Evolutionary conservation across 116 monocot genomes (phyloP), one percentile per base, ranked within the genome.

Genomic region (Papilionanthe hybrid): DNA sequence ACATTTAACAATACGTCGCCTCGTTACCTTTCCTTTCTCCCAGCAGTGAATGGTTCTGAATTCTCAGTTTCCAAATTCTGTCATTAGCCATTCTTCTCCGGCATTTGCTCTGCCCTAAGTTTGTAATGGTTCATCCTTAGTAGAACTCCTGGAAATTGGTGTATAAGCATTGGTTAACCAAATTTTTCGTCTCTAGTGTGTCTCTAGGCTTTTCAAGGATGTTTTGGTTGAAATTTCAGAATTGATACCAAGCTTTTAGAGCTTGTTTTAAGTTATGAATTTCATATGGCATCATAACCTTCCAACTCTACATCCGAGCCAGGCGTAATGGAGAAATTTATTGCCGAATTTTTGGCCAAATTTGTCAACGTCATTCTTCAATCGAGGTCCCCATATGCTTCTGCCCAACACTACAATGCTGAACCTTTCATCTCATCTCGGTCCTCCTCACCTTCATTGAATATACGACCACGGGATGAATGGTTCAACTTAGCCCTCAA

Each of bases 341-440:
- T 96, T 78, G 93, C 94, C 5, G 96, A 93, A 72, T 90, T 93
- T 77, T 93, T 93, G 45, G 85, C 93, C 17, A 96, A 96, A 82
- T 91, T 88, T 76, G 87, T 93, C 37, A 93, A 92, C 69, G 92
- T 92, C 12, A 96, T 96, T 41, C 90, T 96, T 17, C 90, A 92
- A 72, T 87, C 92, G 8, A 83, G 96, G 77, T 89, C 88, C 23
- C 92, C 90, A 6, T 88, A 81, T 72, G 90, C 85, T 25, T 90
- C 93, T 13, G 92, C 87, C 7, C 92, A 83, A 44, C 93, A 89
- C 72, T 89, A 79, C 25, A 76, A 78, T 23, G 85, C 85, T 1
- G 87, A 92, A 48, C 72, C 73, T n/a, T 79, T 76, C 17, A 19
- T 29, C 1, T 56, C 83, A 12, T 82, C 85, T 2, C 82, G 85